Base-by-base conservation (phyloP, 1,284 basidiomycete species). In the Trichosporon coremiiforme region DNA sequence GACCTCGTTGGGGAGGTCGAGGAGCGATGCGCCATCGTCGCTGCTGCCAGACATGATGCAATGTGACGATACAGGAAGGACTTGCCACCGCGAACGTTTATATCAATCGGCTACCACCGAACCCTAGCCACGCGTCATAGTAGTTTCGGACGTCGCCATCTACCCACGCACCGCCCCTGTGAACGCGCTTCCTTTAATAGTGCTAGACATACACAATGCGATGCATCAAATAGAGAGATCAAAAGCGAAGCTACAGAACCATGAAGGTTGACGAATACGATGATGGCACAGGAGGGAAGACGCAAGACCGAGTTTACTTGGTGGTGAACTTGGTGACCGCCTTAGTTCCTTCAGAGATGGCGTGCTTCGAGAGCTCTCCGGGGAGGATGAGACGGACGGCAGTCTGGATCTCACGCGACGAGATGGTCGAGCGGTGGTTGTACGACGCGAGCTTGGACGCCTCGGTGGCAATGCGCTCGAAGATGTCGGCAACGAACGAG, bases 401-500 rank as follows among this genome's bases (percentile, higher is more conserved):
- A 65, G 94, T 95, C 85, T 95, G 93, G 79, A 95, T 95, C 85
- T 95, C 94, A 71, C 93, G 92, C 65, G 93, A 94, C 68, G 93
- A 94, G 85, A 95, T 95, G 67, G 94, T 96, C 10, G 92, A 93
- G 85, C 94, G 94, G 88, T 94, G 94, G 74, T 93, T 94, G 88
- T 95, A 95, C 3, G 90, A 87, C 50, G 93, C 93, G 75, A 96
- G 91, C 86, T 94, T 93, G 75, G 91, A 92, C n/a, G 92, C 93
- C 84, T 97, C 94, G 53, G 88, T 89, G 17, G 94, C 94, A 77
- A 97, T 94, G 65, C 93, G 90, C 85, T 96, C 94, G 76, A 96
- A 96, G 84, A 97, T 93, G 80, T 95, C 93, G 75, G 93, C 92
- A 78, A 95, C 92, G 74, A 94, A 95, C 68, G 91, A 93, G 88